A percentile compares a stretch with the other conserved stretches of the same genome.
Conservation (phyloP, 2,329 filamentous ascomycete species). For the Dothistroma septosporum region DNA sequence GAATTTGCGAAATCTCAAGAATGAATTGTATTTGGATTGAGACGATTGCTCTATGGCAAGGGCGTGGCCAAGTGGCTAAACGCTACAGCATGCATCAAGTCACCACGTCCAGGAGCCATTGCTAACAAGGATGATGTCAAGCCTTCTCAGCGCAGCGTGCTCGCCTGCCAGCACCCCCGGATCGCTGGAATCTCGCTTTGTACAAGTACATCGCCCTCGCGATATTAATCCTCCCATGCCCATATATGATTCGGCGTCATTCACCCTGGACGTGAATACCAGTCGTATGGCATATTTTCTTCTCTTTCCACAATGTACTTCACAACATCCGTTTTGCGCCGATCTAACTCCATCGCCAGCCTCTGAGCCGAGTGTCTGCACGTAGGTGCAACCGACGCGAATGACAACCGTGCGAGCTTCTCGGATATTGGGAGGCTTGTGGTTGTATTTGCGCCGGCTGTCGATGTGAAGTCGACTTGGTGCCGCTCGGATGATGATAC, state of each 20-base stretch:
- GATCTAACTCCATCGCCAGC: slow-evolving; percentile 31
- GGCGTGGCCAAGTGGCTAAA: not conserved
- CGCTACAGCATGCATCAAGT: not conserved
- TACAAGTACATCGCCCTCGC: not conserved
- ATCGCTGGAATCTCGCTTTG: not conserved
- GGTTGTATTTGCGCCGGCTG: slow-evolving; percentile 47
- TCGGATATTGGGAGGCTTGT: slow-evolving; percentile 40
- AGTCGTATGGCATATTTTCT: not conserved
- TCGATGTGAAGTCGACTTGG: slow-evolving; percentile 46
- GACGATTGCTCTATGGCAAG: not conserved
- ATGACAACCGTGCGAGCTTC: slow-evolving; percentile 36
- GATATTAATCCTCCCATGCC: not conserved
- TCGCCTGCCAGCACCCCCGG: not conserved
- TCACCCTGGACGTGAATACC: not conserved
- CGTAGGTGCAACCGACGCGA: slow-evolving; percentile 37
- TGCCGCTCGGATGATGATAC: slow-evolving; percentile 43
- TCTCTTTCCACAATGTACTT: no score
- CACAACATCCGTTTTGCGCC: no score
- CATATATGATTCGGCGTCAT: not conserved
- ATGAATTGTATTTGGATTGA: slow-evolving; percentile 27
- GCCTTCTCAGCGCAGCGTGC: not conserved
- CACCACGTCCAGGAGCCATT: not conserved
- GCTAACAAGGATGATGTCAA: not conserved
- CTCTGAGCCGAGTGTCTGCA: slow-evolving; percentile 33
- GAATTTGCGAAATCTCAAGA: slow-evolving; percentile 48